A percentile compares a stretch with the other conserved stretches of the same genome.
These are phyloP conservation scores for Xanthoconium stramineum DNA, from an alignment of 768 basidiomycete species.

Conservation along the genomic window DNA sequence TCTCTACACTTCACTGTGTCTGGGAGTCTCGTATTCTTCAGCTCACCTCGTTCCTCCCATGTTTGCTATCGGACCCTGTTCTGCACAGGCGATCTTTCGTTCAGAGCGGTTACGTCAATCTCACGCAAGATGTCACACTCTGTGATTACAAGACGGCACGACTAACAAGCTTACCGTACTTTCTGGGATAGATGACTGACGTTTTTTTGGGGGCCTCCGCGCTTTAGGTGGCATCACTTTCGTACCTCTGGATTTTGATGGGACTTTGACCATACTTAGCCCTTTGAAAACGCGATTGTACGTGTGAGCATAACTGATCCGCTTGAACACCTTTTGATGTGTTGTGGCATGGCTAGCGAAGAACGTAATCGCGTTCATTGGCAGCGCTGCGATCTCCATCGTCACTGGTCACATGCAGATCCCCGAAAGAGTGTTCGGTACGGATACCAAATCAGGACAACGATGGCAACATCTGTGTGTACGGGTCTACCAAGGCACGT, in stretches of 20 bases:
- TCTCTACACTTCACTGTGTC: not conserved
- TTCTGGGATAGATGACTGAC: not conserved
- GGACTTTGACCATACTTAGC: conserved; percentile 1
- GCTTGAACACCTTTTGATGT: not conserved
- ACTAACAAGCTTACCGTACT: not conserved
- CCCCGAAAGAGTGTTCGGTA: not conserved
- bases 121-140: not conserved
- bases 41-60: not conserved
- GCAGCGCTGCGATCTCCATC: not conserved
- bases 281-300: conserved; percentile 1
- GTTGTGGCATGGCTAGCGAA: not conserved
- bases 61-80: not conserved
- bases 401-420: no score
- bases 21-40: not conserved
- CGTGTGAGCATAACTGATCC: not conserved
- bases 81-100: not conserved
- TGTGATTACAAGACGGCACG: not conserved
- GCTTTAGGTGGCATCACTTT: not conserved
- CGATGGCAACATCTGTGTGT: not conserved
- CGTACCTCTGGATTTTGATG: not conserved
- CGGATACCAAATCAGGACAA: not conserved
- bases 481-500: not conserved
- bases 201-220: not conserved
- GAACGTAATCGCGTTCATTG: not conserved
- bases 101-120: not conserved